Base-by-base conservation (phyloP, 2,329 filamentous ascomycete genomes). In the Epichloe typhina region DNA sequence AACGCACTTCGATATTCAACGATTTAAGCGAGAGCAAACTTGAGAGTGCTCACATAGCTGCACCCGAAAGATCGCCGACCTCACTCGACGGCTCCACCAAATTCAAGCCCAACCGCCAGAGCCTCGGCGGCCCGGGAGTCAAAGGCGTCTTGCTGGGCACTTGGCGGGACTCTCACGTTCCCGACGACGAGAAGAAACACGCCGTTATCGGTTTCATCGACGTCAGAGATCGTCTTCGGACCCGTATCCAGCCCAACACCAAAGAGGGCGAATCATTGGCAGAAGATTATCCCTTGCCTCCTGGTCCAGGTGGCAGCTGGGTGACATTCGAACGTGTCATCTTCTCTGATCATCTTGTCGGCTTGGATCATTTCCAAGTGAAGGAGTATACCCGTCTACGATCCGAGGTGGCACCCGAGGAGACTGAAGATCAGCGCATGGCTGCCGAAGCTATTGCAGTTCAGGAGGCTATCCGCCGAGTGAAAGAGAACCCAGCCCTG, bases 131-230 rank as follows among this genome's bases (percentile, higher is more conserved):
- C 13, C 58, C 60, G 15, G 63, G 61, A 12, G 64, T 68, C 21
- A 77, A 76, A 55, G 70, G 71, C 4, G 69, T 78, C 5, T 61
- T 73, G 5, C 66, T 83, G 7, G 80, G 80, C 2, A 74, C 77
- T 37, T 83, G 80, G 80, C 71, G 79, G 47, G 76, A 81, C 46
- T 82, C 79, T 0, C 65, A 66, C 3, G 72, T 77, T 1, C 71
- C 73, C 0, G 64, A 73, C 13, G 63, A 68, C 7, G 64, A 64
- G 2, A 69, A 72, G 13, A 81, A 79, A 58, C 80, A 83, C 59
- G 72, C 72, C 0, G 76, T 83, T 0, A 74, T 79, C 46, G 80
- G 79, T 5, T 83, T 82, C 53, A 82, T 83, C 46, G 80, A 83
- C 53, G 68, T 77, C 11, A 68, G 77, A 17, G 79, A 82, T 50